Evolutionary conservation across 106 monocot species (phyloP), one percentile per base, ranked within the genome.

Genomic region (Triglochin maritima): DNA sequence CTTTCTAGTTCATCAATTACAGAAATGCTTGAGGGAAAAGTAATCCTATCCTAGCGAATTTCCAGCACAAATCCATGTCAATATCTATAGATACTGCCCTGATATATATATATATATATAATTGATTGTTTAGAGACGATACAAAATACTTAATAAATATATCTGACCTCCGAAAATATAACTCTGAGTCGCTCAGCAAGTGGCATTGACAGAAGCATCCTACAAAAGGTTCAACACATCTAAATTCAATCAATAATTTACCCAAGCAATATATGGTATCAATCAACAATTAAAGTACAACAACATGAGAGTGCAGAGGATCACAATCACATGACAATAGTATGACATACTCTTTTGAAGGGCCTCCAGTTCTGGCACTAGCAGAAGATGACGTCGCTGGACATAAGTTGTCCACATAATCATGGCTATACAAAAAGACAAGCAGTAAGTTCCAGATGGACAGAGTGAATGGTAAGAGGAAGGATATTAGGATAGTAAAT

Each of bases 151-250:
- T n/a, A 29, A n/a, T n/a, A 29, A 12, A 48, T 55, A 42, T 55
- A 11, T 6, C 54, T 44, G 29, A 90, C 95, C 95, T 90, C 69
- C 56, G 71, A 72, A 64, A 95, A 61, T 81, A 86, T 81, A 62
- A 69, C 71, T 69, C 78, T 80, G 14, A 94, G 45, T 6, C 94
- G 70, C 7, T 84, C 84, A 74, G 84, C 94, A 57, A 89, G 50
- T 17, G 94, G 72, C 15, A 79, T 63, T 15, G 60, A 47, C 10
- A 72, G 67, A 13, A 84, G 75, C 6, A 55, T 60, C 78, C 94
- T 89, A 81, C 64, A 75, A 13, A 6, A 9, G 29, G 63, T 12
- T 10, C 16, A 59, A 47, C n/a, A 58, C 49, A 70, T 46, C 46
- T 13, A 8, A 47, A 59, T n/a, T 59, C 9, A 59, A 46, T 70